phyloP scores from a whole-genome alignment of 2,329 filamentous ascomycete species.

The Huntiella bhutanensis region DNA sequence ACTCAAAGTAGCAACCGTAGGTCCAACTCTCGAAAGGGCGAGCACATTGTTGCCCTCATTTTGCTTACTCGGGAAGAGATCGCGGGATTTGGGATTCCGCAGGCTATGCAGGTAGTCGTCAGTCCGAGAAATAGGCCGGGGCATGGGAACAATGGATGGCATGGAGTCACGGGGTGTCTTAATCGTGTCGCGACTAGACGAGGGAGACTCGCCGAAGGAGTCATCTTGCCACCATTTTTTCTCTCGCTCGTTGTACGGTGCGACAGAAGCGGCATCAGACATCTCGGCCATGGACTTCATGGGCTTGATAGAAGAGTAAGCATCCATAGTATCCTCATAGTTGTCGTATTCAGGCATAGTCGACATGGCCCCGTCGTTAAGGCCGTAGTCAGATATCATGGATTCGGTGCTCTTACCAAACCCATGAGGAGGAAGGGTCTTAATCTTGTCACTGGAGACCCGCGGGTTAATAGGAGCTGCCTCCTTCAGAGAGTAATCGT shows the following conservation, averaged over 20 bases:
- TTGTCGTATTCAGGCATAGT: conserved; percentile 8
- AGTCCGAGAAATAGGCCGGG: conserved; percentile 3
- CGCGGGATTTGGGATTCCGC: conserved; percentile 2
- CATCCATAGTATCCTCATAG: conserved; percentile 4
- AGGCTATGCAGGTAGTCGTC: conserved; percentile 5
- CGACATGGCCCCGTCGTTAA: conserved; percentile 10
- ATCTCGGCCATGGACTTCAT: conserved; percentile 8
- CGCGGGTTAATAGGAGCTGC: background rate
- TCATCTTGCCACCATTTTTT: conserved; percentile 8
- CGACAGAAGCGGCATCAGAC: conserved; percentile 5
- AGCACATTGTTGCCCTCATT: background rate
- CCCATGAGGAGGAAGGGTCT: conserved; percentile 7
- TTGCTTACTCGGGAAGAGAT: background rate
- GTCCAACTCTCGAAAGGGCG: background rate
- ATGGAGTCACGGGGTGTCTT: background rate
- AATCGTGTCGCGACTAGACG: background rate
- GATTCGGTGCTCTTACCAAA: conserved; percentile 8
- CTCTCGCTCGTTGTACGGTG: background rate
- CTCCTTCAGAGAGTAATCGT: background rate
- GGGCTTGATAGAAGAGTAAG: conserved; percentile 1
- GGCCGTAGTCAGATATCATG: conserved; percentile 8
- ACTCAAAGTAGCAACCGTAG: conserved; percentile 7
- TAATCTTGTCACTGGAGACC: background rate
- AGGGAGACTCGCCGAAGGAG: background rate
- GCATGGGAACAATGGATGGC: background rate